Evolutionary conservation across 2,329 filamentous ascomycete genomes (phyloP), one percentile per base, ranked within the genome.

Genomic region (Aspergillus brunneoviolaceus): DNA sequence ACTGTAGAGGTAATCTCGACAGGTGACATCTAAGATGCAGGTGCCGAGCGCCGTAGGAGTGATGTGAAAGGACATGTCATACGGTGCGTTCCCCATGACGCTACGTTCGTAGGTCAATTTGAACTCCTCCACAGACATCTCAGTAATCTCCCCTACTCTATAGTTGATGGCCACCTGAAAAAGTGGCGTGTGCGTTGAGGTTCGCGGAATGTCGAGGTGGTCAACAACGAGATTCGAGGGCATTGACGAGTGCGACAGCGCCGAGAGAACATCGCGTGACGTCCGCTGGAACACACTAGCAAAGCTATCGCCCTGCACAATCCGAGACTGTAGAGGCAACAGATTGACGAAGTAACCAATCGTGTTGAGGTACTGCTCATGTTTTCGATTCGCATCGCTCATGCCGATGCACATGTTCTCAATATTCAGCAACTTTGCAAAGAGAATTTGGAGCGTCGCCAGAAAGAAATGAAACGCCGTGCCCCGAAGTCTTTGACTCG

Each of bases 111-210:
- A 49, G 11, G 16, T 39, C 10, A 52, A 25, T 3, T 49, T 35
- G 33, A 51, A 48, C 9, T 59, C 57, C 3, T 49, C 57, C 19
- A 54, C 39, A 21, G 57, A 49, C 39, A 54, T 59, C 29, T 23
- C 19, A 12, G 39, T 54, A 2, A 49, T 59, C 57, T 54, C 49
- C 14, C 55, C 59, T 16, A 51, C 16, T 3, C 60, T 48, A 33
- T 63, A 63, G n/a, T 63, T 56, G 1, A 63, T 21, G 1, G 29
- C 35, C 1, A 59, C 53, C 50, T 63, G 61, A 21, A 63, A 63
- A 9, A 63, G 35, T 2, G 61, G 61, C 3, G 42, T 59, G 4
- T 45, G 12, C 10, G 14, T 53, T 1, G 49, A 31, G 2, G n/a
- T 19, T 16, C 52, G 49, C 4, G 49, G 29, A 9, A 60, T 42